Percentiles rank a stretch among this genome's conserved stretches.
phyloP scores from a whole-genome alignment of 495 filamentous ascomycete genomes.

The Aspergillus haitiensis region DNA sequence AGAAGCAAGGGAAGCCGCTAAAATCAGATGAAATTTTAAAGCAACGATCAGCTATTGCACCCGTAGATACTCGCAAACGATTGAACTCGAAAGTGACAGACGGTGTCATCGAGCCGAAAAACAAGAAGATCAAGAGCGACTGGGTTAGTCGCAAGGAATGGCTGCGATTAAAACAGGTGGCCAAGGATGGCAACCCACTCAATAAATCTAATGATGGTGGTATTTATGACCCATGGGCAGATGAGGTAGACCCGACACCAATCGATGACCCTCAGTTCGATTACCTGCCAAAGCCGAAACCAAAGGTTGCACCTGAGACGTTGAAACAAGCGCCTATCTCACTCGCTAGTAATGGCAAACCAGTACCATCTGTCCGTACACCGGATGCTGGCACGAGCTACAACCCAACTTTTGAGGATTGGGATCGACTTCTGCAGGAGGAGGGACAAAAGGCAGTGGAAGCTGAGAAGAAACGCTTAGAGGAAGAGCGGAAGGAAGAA shows the following conservation, averaged over 20 bases:
- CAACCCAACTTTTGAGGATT: slow-evolving; percentile 84
- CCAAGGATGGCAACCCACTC: slow-evolving; percentile 66
- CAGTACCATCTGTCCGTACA: slow-evolving; percentile 71
- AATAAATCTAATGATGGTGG: slow-evolving; percentile 53
- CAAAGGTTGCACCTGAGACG: slow-evolving; percentile 71
- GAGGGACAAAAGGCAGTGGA: slow-evolving; percentile 78
- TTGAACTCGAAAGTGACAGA: slow-evolving; percentile 55
- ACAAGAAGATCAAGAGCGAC: slow-evolving; percentile 70
- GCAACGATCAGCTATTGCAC: slow-evolving; percentile 74
- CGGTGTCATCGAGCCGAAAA: slow-evolving; percentile 65
- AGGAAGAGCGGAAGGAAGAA: slow-evolving; percentile 62
- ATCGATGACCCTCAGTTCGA: slow-evolving; percentile 54
- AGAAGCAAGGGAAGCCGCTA: slow-evolving; percentile 65
- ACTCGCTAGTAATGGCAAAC: slow-evolving; percentile 72
- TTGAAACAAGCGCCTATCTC: slow-evolving; percentile 75
- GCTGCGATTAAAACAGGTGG: slow-evolving; percentile 69
- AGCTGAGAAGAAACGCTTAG: slow-evolving; percentile 74
- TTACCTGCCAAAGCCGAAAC: slow-evolving; percentile 62
- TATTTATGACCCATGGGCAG: slow-evolving; percentile 77
- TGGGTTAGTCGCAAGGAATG: slow-evolving; percentile 83
- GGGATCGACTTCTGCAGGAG: slow-evolving; percentile 67
- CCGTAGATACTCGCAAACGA: slow-evolving; percentile 75
- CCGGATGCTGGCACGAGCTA: slow-evolving; percentile 85
- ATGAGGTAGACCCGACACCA: slow-evolving; percentile 40
- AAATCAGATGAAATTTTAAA: slow-evolving; percentile 91